Base-by-base conservation (phyloP, 202 grass and related monocot genomes). In the Bolboschoenoplectus hybrid region DNA sequence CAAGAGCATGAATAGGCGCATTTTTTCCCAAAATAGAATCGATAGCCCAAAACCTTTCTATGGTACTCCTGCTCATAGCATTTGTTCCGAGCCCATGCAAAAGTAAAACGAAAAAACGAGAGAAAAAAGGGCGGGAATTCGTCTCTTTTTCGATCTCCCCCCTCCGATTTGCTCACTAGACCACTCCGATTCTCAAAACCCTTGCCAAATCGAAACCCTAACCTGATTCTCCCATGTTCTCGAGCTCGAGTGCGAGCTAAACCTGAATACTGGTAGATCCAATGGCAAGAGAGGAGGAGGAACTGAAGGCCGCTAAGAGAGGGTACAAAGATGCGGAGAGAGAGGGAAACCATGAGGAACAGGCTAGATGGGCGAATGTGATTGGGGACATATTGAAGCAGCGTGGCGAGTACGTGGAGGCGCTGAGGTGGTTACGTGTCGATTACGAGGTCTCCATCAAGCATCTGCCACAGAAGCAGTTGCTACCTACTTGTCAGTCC, bases 311-410 rank as follows among this genome's bases (percentile, higher is more conserved):
- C 13, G 96, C 96, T 76, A 98, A 88, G 87, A 89, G 90, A n/a
- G 90, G 84, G 64, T 89, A 89, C 90, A 19, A 69, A 39, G 93
- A 91, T 82, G 96, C 96, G 44, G 73, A 8, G 69, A 41, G 90
- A 72, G 96, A 85, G 77, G 96, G 93, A 36, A 90, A 92, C 83
- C 89, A 86, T 82, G 91, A 91, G 81, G 93, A 98, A 84, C 90
- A 91, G 84, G 93, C 96, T 63, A 87, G 91, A 81, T 98, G 91
- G 96, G 90, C 91, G 62, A 98, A 98, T 87, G 82, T 92, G 84
- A 91, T 98, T 74, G 93, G 96, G 36, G 93, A 98, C 70, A 92
- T 98, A 81, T 45, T 90, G 74, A 98, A 95, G 93, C 89, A 82
- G 67, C 90, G 91, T 39, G 93, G 90, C 11, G 93, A 95, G 87